phyloP scores from a whole-genome alignment of 2,329 filamentous ascomycete genomes.

The Fusarium virguliforme region DNA sequence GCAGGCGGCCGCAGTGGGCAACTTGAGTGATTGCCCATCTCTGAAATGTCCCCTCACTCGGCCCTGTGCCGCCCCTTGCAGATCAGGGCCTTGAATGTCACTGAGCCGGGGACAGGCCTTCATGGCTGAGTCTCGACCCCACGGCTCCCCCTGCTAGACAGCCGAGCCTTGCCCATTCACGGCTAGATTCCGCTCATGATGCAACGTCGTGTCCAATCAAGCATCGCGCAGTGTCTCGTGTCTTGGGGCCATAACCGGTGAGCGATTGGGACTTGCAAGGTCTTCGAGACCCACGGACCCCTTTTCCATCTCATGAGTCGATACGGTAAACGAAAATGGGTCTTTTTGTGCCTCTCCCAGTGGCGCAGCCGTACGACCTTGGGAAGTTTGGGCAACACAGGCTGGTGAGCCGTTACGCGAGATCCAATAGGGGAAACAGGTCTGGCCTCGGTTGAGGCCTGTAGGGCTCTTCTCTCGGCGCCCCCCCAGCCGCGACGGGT shows the following conservation, averaged over 20 bases:
- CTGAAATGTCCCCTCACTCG: constrained; percentile 5
- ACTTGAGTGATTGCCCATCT: not conserved
- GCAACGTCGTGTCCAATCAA: not conserved
- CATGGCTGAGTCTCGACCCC: constrained; percentile 8
- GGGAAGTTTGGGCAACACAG: constrained; percentile 4
- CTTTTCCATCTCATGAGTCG: constrained; percentile 14
- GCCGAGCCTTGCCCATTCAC: not conserved
- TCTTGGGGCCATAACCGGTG: constrained; percentile 8
- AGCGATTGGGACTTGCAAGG: constrained; percentile 13
- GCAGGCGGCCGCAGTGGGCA: not conserved
- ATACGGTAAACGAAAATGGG: constrained; percentile 18
- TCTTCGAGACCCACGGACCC: not conserved
- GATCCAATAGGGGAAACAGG: constrained; percentile 4
- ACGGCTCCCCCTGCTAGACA: constrained; percentile 5
- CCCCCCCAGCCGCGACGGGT: not conserved
- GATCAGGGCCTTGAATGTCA: constrained; percentile 10
- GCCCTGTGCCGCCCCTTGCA: constrained; percentile 1
- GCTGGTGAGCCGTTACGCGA: not conserved
- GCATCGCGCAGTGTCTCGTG: constrained; percentile 5
- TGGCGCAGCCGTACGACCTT: constrained; percentile 4
- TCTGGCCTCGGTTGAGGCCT: not conserved
- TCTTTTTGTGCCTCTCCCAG: not conserved
- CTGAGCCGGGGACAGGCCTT: constrained; percentile 4
- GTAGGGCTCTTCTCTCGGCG: constrained; percentile 6
- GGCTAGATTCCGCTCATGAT: constrained; percentile 9